Evolutionary conservation across 1,139 yeast genomes (phyloP), one percentile per base, ranked within the genome.

Genomic region (Eremothecium gossypii): DNA sequence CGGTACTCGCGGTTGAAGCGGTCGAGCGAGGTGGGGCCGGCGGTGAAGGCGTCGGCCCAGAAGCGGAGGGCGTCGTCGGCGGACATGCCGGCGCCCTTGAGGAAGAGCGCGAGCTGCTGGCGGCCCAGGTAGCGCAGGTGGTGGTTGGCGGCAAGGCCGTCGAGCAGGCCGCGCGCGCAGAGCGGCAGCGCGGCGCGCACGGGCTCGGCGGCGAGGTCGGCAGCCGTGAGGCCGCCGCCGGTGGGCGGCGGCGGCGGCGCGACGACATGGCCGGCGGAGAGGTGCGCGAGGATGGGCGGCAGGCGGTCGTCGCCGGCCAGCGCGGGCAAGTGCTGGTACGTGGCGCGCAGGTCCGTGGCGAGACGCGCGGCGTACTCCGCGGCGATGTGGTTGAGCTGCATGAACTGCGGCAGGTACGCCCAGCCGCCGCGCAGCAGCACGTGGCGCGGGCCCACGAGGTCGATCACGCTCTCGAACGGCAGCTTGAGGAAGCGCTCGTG

Each of bases 241-340:
- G 52, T 55, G n/a, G 57, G 49, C 61, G 65, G 46, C 48, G 66
- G 58, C 53, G 46, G 61, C 29, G 29, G 10, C 47, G 74, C 60
- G 48, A 74, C 70, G 1, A 79, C 69, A 58, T 83, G 85, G 44
- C 93, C 94, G 33, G 75, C 73, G 0, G 94, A 77, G 42, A 91
- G 65, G 55, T 87, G 87, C 56, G 78, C 77, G 47, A 91, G 69
- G 27, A 93, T 76, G 0, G 97, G 97, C 37, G 86, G 66, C 38
- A 91, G 64, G 46, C 99, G 71, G 58, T 87, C 95, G 57, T 89
- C 96, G 65, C 91, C 97, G 55, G 87, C 96, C 43, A 91, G 67
- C 13, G 93, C 71, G 2, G 96, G 95, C 42, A 89, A 66, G 20
- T 83, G 74, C 53, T 83, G 83, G 53, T 86, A 82, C 0, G 97